phyloP scores from a whole-genome alignment of 345 rosid species.

The Eucalyptus cloeziana region DNA sequence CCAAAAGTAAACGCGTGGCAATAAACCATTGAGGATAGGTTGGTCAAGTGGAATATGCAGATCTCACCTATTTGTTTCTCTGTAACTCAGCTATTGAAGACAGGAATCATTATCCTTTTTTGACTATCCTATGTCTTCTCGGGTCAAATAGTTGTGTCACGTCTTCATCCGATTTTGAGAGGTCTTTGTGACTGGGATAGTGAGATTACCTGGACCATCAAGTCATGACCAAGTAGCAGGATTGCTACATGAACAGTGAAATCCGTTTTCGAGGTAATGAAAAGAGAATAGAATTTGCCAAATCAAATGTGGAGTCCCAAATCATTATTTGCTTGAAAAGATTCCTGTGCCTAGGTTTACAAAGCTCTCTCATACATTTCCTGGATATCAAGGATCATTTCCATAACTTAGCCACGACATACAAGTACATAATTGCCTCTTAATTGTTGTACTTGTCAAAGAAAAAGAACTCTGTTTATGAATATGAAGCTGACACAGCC shows the following conservation, averaged over 20 bases:
- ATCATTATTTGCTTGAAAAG: too few relatives aligned
- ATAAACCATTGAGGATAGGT: neutral
- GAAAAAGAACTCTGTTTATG: fast-evolving
- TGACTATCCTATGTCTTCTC: neutral
- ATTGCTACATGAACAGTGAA: too few relatives aligned
- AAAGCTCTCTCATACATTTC: too few relatives aligned
- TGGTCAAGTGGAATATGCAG: neutral
- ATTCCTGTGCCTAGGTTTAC: too few relatives aligned
- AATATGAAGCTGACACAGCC: neutral
- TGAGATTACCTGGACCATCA: neutral
- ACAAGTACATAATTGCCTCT: too few relatives aligned
- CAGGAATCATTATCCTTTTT: neutral
- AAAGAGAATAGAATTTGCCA: too few relatives aligned
- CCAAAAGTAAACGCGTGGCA: neutral
- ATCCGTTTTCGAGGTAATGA: too few relatives aligned
- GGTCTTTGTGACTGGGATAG: neutral
- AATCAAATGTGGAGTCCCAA: too few relatives aligned
- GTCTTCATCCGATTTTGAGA: neutral
- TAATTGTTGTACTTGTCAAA: too few relatives aligned
- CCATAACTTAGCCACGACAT: too few relatives aligned
- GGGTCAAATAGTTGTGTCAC: neutral
- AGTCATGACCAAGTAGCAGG: too few relatives aligned
- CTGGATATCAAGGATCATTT: too few relatives aligned
- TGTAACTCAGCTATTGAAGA: neutral
- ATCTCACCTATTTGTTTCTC: neutral